Percentiles rank a stretch among this genome's conserved stretches.
These are phyloP conservation scores for Lachancea lanzarotensis DNA, from an alignment of 805 yeast genomes.

Conservation along the genomic window DNA sequence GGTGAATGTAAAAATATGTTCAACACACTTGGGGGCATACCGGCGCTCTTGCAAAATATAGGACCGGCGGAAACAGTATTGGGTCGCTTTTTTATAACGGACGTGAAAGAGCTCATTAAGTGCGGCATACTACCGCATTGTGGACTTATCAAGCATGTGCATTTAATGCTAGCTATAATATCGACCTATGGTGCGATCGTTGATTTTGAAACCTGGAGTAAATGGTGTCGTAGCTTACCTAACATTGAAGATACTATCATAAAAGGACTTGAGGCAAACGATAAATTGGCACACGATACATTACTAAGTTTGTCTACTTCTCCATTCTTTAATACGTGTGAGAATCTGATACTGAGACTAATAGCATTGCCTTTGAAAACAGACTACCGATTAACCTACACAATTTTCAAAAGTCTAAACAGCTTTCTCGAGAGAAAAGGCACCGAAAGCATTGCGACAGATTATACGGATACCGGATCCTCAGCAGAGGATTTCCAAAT, in stretches of 20 bases:
- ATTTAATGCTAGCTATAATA: constrained; percentile 12
- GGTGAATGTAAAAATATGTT: constrained; percentile 19
- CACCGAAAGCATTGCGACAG: neutral
- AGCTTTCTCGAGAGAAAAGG: constrained; percentile 5
- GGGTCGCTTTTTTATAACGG: constrained; percentile 12
- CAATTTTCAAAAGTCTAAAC: constrained; percentile 7
- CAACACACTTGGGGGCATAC: constrained; percentile 24
- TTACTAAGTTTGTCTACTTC: constrained; percentile 20
- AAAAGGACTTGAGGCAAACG: neutral
- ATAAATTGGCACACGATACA: constrained; percentile 21
- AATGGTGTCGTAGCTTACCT: constrained; percentile 6
- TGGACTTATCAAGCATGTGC: constrained; percentile 9
- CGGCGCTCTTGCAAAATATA: constrained; percentile 11
- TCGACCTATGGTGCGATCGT: constrained; percentile 3
- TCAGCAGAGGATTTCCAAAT: neutral
- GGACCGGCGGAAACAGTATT: constrained; percentile 10
- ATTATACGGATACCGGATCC: neutral
- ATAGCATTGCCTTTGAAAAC: constrained; percentile 4
- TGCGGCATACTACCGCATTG: constrained; percentile 24
- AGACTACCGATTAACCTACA: constrained; percentile 2
- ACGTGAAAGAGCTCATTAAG: constrained; percentile 17
- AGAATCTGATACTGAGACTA: neutral
- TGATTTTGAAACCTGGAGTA: constrained; percentile 3
- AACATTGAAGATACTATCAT: constrained; percentile 1
- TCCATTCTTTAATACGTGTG: neutral